These are phyloP conservation scores for Jaltomata sinuosa DNA, from an alignment of 257 asterid genomes.

Conservation along the genomic window DNA sequence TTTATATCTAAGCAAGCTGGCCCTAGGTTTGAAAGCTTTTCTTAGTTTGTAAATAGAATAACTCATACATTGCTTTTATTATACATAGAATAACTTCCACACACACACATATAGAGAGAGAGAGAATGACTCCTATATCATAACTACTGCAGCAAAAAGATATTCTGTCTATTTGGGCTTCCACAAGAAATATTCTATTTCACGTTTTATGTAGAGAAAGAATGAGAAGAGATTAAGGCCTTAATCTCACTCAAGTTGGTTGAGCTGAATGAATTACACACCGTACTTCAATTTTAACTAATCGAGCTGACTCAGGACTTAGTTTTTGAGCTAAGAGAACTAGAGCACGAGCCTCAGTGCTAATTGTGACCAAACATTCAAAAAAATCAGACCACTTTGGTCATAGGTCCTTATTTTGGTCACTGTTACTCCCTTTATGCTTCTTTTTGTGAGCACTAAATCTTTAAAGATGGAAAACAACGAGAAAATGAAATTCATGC, in stretches of 20 bases:
- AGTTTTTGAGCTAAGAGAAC: not conserved
- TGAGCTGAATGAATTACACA: not conserved
- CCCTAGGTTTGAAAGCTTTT: not conserved
- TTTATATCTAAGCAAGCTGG: not conserved
- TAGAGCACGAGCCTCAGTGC: not conserved
- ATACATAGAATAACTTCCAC: not conserved
- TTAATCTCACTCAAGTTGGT: not conserved
- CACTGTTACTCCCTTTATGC: not conserved
- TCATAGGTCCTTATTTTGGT: not conserved
- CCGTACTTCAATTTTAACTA: not conserved
- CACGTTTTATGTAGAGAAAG: not conserved
- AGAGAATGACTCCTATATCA: not conserved
- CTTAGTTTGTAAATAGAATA: not conserved
- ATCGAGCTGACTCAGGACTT: not conserved
- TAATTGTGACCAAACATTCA: not conserved
- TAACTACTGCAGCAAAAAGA: not conserved
- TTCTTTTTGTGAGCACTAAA: not conserved
- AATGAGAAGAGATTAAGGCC: not conserved
- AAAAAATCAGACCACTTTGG: not conserved
- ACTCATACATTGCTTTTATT: not conserved
- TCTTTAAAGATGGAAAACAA: not conserved
- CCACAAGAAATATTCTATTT: not conserved
- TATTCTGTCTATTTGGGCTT: not conserved
- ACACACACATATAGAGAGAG: not conserved
- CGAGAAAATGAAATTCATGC: not conserved